Base-by-base conservation (phyloP, 495 filamentous ascomycete genomes). In the Xylaria curta region DNA sequence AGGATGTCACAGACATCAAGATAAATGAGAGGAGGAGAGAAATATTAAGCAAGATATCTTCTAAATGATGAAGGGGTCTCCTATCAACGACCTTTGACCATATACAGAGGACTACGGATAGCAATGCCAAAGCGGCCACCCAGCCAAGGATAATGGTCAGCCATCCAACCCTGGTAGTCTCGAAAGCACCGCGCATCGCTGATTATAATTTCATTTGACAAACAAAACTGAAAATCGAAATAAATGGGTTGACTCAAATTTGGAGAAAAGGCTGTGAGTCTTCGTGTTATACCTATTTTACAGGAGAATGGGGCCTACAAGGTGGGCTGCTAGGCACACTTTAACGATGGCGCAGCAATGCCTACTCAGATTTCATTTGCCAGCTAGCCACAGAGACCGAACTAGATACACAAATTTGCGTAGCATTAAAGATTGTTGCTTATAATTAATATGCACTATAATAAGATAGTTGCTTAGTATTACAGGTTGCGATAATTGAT, bases 141-240 rank as follows among this genome's bases (percentile, higher is more conserved):
- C 61, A 64, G n/a, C 61, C 61, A 46, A 64, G 38, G 61, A 46
- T 46, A 40, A 64, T 33, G 21, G 61, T 64, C 61, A 56, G 7
- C 53, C 53, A 56, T 28, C 53, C 53, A 31, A 56, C 26, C 12
- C 24, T 7, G 12, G 53, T 56, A 31, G 53, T 56, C 10, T 56
- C 26, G 51, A 56, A 56, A 26, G 51, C 6, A 4, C 24, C 24
- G 53, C 26, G 53, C 53, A 64, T 60, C 31, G 58, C 17, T 21
- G 19, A n/a, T 7, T 60, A 60, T 21, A 21, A 9, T 60, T 19
- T 21, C 13, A 9, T 4, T 6, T 0, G 58, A 33, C 8, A 0
- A 4, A 38, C 38, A 10, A 19, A 31, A 26, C 17, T 31, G 3
- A 31, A 31, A 56, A 26, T 31, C 4, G 31, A 17, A 19, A 15